phyloP scores from a whole-genome alignment of 1,284 basidiomycete species.

The Vanrija sp. region DNA sequence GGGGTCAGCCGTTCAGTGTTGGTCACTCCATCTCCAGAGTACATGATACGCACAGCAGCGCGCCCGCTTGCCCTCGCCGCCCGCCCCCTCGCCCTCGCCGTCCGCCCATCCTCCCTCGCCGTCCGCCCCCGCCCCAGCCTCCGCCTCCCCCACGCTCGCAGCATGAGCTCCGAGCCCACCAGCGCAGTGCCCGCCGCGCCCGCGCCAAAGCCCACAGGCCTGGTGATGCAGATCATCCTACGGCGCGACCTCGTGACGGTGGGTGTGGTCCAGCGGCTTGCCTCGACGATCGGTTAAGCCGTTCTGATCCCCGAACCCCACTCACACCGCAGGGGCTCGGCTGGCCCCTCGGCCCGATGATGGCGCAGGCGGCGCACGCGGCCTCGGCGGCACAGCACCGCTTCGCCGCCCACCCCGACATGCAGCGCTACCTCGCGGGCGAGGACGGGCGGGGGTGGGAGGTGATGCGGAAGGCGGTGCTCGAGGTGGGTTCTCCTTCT shows the following conservation, averaged over 20 bases:
- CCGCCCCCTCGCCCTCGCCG: no score
- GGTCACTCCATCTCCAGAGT: no score
- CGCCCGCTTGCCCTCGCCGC: no score
- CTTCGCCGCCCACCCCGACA: slow-evolving; percentile 31
- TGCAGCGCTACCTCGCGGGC: slow-evolving; percentile 37
- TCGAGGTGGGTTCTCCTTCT: slow-evolving; percentile 33
- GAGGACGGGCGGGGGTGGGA: slow-evolving; percentile 36
- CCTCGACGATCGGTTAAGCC: neutral
- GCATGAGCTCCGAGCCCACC: no score
- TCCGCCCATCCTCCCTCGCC: no score
- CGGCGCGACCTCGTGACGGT: slow-evolving; percentile 43
- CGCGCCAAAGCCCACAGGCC: slow-evolving; percentile 24
- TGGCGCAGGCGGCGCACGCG: slow-evolving; percentile 54
- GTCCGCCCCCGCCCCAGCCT: neutral
- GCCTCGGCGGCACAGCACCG: slow-evolving; percentile 48
- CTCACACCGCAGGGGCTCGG: slow-evolving; percentile 24
- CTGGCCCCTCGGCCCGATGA: slow-evolving; percentile 53
- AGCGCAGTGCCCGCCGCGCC: neutral
- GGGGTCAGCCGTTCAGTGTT: no score
- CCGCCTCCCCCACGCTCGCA: no score
- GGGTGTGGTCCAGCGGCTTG: slow-evolving; percentile 11
- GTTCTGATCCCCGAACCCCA: neutral
- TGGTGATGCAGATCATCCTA: slow-evolving; percentile 50
- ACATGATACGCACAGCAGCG: no score
- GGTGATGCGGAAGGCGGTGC: slow-evolving; percentile 42